Evolutionary conservation across 1,139 yeast species (phyloP).

Genomic region (Kurtzmaniella quercitrusa): DNA sequence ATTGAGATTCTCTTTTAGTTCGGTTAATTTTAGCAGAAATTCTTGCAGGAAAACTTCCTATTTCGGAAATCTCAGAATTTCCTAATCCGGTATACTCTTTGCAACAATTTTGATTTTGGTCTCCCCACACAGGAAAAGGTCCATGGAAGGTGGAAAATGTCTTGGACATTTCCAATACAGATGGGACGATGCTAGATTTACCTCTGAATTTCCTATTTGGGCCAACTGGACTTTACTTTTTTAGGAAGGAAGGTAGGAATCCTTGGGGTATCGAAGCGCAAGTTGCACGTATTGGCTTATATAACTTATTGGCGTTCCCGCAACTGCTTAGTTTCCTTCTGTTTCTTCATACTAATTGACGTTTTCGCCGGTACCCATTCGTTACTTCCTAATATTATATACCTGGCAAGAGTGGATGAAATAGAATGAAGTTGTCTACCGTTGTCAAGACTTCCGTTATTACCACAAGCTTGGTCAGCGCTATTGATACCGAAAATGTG

Average conservation of each 20-base stretch:
- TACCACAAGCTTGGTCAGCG: conserved; percentile 6
- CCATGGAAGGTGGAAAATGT: neutral
- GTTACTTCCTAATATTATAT: neutral
- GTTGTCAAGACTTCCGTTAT: conserved; percentile 6
- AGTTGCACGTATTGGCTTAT: neutral
- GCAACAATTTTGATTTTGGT: neutral
- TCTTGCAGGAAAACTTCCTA: neutral
- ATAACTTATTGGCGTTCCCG: neutral
- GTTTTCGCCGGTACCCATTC: conserved; percentile 3
- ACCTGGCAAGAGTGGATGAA: neutral
- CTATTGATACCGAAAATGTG: conserved; percentile 3
- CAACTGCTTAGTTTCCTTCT: neutral
- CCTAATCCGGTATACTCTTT: neutral
- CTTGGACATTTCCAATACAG: neutral
- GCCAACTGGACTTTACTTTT: conserved; percentile 1
- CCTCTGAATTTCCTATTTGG: neutral
- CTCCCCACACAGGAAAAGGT: neutral
- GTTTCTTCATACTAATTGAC: neutral
- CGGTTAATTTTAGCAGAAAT: neutral
- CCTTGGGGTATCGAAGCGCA: neutral
- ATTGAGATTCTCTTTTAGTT: neutral
- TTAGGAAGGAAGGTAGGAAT: conserved; percentile 2
- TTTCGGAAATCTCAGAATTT: neutral
- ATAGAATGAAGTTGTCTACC: conserved; percentile 7
- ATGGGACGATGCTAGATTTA: neutral